Evolutionary conservation across 768 basidiomycete species (phyloP).

Genomic region (Antrodiella citrinella): DNA sequence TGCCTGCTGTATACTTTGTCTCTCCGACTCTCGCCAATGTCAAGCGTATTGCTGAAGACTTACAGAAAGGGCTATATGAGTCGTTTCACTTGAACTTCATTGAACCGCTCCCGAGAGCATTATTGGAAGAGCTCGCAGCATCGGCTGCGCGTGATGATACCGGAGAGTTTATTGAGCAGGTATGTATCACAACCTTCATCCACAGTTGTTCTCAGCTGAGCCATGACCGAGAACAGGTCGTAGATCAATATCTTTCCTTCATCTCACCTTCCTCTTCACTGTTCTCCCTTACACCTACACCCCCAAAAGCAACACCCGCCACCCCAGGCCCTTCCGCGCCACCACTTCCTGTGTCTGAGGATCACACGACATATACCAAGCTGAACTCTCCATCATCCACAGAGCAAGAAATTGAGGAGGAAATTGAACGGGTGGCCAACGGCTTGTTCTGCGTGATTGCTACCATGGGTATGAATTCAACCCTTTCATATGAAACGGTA

Average conservation of each 20-base stretch:
- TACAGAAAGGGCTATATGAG: constrained; percentile 84
- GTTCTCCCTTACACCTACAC: constrained; percentile 78
- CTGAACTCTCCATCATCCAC: constrained; percentile 87
- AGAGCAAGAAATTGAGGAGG: constrained; percentile 86
- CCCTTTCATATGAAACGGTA: too few relatives aligned
- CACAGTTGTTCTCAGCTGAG: constrained; percentile 5
- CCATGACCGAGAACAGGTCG: constrained; percentile 61
- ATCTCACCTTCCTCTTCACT: constrained; percentile 87
- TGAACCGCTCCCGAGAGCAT: constrained; percentile 77
- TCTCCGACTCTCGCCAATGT: constrained; percentile 84
- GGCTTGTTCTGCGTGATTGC: constrained; percentile 90
- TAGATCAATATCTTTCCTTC: constrained; percentile 97
- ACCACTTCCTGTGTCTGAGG: constrained; percentile 20
- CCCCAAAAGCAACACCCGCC: constrained; percentile 28
- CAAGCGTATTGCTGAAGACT: constrained; percentile 86
- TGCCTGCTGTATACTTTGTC: constrained; percentile 96
- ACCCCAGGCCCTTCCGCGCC: constrained; percentile 25
- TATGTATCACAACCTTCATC: constrained; percentile 28
- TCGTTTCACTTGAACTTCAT: constrained; percentile 94
- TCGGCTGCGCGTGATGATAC: constrained; percentile 80
- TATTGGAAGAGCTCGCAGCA: constrained; percentile 91
- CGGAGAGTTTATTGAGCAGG: constrained; percentile 75
- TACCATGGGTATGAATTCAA: constrained; percentile 74
- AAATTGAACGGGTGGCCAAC: constrained; percentile 84
- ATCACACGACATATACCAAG: constrained; percentile 67